Base-by-base conservation (phyloP, 129 eudicot species). In the Scalesia atractyloides region DNA sequence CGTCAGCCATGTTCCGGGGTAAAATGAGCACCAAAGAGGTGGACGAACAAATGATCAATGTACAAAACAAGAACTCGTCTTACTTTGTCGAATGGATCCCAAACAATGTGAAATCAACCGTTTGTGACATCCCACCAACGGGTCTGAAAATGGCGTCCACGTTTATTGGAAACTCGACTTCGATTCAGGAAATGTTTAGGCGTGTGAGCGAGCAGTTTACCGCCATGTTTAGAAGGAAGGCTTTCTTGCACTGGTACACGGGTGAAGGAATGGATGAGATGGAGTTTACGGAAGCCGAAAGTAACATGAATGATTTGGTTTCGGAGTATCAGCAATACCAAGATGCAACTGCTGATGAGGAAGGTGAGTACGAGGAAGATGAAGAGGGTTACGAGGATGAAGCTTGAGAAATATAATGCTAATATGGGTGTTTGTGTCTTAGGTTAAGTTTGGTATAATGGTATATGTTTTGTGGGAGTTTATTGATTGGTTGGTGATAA, bases 31-130 rank as follows among this genome's bases (percentile, higher is more conserved):
- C 91, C 1, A 86, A 86, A 64, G 91, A 86, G 66, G 91, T 86
- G 26, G 95, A 88, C 22, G 95, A 88, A 6, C 96, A 89, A 20
- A 89, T 89, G 96, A 89, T 89, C 79, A 86, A 89, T 49, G 96
- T 89, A 9, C 96, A 89, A 69, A 89, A 89, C 84, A 89, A 89
- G 81, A 89, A 89, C 77, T 89, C 96, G 3, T 89, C 96, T 0
- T 88, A 88, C 85, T 88, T 88, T 73, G 95, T 88, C 0, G 95
- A 88, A 66, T 89, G 96, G 96, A 89, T 89, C 3, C 96, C 96
- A 5, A 86, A 89, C 76, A 89, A 89, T 14, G 96, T 89, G 58
- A 89, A 89, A 68, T 89, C 96, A 22, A 89, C 87, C 8, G 96
- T 89, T 9, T 89, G 96, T 69, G 96, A 89, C 72, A 86, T 89